Evolutionary conservation across 768 basidiomycete genomes (phyloP).

Genomic region (Chalciporus sphaerocephalus): DNA sequence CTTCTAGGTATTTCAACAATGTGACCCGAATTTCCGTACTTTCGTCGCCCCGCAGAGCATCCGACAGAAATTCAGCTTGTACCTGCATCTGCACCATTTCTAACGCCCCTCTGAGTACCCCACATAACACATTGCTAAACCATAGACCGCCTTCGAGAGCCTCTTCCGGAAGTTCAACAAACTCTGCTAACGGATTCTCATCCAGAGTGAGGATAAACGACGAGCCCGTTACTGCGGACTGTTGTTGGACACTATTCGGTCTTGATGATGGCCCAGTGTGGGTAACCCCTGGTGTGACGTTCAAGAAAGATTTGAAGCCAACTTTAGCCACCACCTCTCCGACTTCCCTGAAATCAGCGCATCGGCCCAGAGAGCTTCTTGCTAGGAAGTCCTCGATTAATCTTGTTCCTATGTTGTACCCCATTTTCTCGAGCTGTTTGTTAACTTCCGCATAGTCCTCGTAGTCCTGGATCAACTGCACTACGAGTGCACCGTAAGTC

Average conservation of each 20-base stretch:
- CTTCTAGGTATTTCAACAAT: slow-evolving; percentile 87
- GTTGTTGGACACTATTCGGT: slow-evolving; percentile 39
- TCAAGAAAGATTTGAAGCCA: slow-evolving; percentile 96
- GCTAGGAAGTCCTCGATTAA: slow-evolving; percentile 98
- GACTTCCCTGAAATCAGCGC: slow-evolving; percentile 88
- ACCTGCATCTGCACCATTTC: slow-evolving; percentile 99
- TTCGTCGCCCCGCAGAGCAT: slow-evolving; percentile 90
- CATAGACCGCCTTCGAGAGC: slow-evolving; percentile 89
- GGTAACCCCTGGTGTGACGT: slow-evolving; percentile 79
- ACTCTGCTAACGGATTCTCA: slow-evolving; percentile 95
- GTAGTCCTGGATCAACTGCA: slow-evolving; percentile 98
- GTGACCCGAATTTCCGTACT: slow-evolving; percentile 90
- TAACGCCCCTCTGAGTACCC: slow-evolving; percentile 85
- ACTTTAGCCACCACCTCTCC: slow-evolving; percentile 97
- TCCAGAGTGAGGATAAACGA: slow-evolving; percentile 84
- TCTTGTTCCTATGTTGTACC: slow-evolving; percentile 94
- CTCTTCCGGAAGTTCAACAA: slow-evolving; percentile 94
- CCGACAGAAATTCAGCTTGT: slow-evolving; percentile 82
- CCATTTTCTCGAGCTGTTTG: slow-evolving; percentile 98
- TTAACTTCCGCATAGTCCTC: slow-evolving; percentile 95
- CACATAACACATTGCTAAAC: slow-evolving; percentile 96
- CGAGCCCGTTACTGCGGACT: slow-evolving; percentile 43
- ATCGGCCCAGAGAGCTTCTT: slow-evolving; percentile 85
- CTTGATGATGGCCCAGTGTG: slow-evolving; percentile 58
- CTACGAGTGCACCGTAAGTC: slow-evolving; percentile 96